Evolutionary conservation across 2,329 filamentous ascomycete genomes (phyloP), one percentile per base, ranked within the genome.

Genomic region (Monosporascus sp.): DNA sequence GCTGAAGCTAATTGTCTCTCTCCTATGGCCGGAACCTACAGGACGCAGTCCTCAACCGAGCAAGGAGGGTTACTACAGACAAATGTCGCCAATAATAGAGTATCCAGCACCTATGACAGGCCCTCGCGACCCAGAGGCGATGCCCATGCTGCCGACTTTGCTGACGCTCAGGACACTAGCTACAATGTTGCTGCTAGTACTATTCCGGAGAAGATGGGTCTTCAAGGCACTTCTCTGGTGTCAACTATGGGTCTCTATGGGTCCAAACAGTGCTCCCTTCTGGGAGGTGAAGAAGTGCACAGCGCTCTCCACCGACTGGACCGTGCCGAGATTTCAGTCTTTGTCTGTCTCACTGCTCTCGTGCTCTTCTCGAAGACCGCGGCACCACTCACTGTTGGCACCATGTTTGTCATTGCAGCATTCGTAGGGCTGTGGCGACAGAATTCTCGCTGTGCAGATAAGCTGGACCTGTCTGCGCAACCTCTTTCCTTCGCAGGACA

Each of bases 401-500:
- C 43, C 22, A 31, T 27, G 17, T 14, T 40, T 11, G 11, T 53
- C 7, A 19, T 54, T 47, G 41, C 37, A 16, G 27, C 31, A 35
- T 45, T 43, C 26, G 31, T 40, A 8, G 40, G 44, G 40, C 45
- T 52, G 17, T 40, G 38, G n/a, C 51, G 53, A 54, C 47, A 50
- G 14, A 16, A 24, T 9, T 44, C 24, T 31, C 17, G 52, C n/a
- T 26, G 51, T 49, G 43, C 43, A 41, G 50, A 43, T 48, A 53
- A 50, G 43, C 43, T 51, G 40, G 46, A 49, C 40, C 20, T 46
- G n/a, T 44, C 49, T 51, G 51, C 52, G 31, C 55, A 50, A 22
- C 48, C 31, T 51, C 59, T 58, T 55, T 45, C 51, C 50, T 49
- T 48, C 31, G 14, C 44, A 3, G 41, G 48, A 37, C 52, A 48